Base-by-base conservation (phyloP, 2,329 filamentous ascomycete species). In the Arachnopeziza araneosa region DNA sequence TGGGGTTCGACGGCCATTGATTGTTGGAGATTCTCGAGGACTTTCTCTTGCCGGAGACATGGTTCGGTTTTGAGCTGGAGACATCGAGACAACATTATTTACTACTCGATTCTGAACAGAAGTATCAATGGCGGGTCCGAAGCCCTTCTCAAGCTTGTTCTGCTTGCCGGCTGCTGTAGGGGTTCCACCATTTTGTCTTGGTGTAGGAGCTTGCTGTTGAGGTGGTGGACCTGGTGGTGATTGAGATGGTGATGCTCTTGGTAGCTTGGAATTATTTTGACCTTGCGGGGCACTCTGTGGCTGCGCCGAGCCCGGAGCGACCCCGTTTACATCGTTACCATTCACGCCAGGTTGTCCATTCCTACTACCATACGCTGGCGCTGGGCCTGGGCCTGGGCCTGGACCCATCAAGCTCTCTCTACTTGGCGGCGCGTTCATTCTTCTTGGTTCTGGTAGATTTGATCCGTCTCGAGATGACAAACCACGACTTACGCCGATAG, bases 1-100 rank as follows among this genome's bases (percentile, higher is more conserved):
- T 10, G 87, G 86, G 4, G 86, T 88, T 36, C 83, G 82, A 56
- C 82, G 80, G n/a, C 86, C 88, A 63, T 86, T 86, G 12, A 79
- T 74, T 1, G 75, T 72, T 6, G 83, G 78, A 32, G 76, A 79
- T 24, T 87, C 86, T 36, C 76, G 76, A 65, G 55, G 71, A 63
- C 64, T 78, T 78, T 71, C 74, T 77, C 59, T 70, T 73, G 65
- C 57, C 66, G 54, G 57, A 49, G 56, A 58, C n/a, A 32, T 52
- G n/a, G 9, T 32, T 36, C 30, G 22, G 17, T 6, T 75, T 75
- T 62, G 72, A 79, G 72, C 68, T 83, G 68, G 59, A 2, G 67
- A 62, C 50, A 60, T 21, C 75, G 78, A 22, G 75, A 80, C 77
- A 10, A 21, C n/a, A 23, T 24, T 48, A 52, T 57, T 44, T 44